phyloP scores from a whole-genome alignment of 768 basidiomycete genomes.

The Fomitopsis serialis region DNA sequence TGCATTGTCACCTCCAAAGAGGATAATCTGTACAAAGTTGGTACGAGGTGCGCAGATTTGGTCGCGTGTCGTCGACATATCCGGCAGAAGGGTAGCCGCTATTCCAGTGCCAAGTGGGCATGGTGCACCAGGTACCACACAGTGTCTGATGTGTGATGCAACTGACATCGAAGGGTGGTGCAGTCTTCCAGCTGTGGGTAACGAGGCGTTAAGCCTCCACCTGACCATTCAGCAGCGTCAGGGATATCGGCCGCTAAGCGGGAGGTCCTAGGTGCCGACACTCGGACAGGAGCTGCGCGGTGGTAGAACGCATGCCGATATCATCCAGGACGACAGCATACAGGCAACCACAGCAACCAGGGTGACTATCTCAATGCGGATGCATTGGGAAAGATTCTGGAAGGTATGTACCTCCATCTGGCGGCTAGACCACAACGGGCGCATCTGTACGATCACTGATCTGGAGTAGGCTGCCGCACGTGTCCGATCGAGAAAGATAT shows the following conservation, averaged over 20 bases:
- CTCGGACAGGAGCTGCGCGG: background rate
- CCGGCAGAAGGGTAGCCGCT: no score
- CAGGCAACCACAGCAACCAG: no score
- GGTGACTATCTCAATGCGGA: no score
- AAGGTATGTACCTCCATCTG: background rate
- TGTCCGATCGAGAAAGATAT: constrained; percentile 10
- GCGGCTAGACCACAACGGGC: background rate
- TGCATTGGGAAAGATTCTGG: background rate
- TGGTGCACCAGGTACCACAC: no score
- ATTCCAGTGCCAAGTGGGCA: no score
- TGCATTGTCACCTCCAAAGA: no score
- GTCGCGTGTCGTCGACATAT: no score
- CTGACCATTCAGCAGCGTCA: background rate
- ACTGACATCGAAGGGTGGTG: no score
- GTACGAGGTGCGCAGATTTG: no score
- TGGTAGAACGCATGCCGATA: background rate
- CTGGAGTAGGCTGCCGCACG: background rate
- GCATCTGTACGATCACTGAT: background rate
- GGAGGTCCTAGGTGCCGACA: background rate
- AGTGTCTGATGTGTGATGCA: no score
- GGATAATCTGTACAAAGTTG: no score
- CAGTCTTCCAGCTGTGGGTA: background rate
- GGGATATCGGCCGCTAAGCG: background rate
- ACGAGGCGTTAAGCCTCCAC: background rate
- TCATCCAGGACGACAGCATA: no score